phyloP scores from a whole-genome alignment of 192 early-diverging fungal genomes.

The Irineochytrium annulatum region DNA sequence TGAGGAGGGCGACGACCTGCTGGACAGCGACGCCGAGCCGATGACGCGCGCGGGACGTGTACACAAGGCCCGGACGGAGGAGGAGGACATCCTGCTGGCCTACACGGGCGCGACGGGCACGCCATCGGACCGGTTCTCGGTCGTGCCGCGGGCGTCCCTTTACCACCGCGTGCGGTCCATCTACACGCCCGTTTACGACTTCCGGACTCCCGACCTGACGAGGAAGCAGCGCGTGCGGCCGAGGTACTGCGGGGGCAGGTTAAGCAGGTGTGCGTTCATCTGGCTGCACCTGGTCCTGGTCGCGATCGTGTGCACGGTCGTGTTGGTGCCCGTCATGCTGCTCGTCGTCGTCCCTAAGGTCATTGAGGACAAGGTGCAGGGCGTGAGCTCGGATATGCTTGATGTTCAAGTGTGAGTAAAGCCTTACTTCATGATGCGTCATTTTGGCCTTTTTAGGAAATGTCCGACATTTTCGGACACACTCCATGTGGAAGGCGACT shows the following conservation, averaged over 20 bases:
- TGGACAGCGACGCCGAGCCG: neutral
- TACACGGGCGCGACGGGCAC: neutral
- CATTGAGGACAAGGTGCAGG: slow-evolving; percentile 1
- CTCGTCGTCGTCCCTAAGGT: neutral
- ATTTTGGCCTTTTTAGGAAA: too few relatives aligned
- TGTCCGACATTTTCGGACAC: too few relatives aligned
- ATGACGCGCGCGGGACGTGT: too few relatives aligned
- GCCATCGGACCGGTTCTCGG: neutral
- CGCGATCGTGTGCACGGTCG: neutral
- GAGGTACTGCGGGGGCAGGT: slow-evolving; percentile 1
- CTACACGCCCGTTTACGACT: slow-evolving; percentile 6
- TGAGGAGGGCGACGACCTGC: neutral
- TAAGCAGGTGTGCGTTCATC: neutral
- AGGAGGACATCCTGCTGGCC: neutral
- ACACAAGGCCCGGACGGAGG: neutral
- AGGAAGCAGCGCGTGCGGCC: neutral
- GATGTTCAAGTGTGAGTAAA: neutral
- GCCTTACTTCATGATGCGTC: too few relatives aligned
- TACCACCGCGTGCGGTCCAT: neutral
- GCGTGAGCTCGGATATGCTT: neutral
- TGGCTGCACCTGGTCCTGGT: neutral
- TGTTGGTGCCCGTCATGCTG: slow-evolving; percentile 2
- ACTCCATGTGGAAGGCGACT: too few relatives aligned
- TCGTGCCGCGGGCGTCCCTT: neutral
- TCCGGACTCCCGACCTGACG: neutral